Percentiles rank a stretch among this genome's conserved stretches.
Evolutionary conservation across 345 rosid genomes (phyloP).

Genomic region (Salix suchowensis): DNA sequence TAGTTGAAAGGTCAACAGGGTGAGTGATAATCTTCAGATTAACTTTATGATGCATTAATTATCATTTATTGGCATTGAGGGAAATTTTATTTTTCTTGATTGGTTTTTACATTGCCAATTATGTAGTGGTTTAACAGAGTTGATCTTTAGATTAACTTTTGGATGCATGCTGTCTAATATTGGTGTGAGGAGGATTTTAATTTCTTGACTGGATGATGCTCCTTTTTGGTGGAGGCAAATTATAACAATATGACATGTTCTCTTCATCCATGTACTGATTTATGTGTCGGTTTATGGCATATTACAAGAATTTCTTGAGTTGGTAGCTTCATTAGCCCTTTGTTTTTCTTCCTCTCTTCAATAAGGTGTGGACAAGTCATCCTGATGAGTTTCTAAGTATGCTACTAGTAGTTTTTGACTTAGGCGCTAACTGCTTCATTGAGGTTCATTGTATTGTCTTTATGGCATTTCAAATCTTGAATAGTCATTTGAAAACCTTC

Average conservation of each 20-base stretch:
- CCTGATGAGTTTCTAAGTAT: background rate
- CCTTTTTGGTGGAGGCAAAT: too few species aligned
- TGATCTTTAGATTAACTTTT: too few species aligned
- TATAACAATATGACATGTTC: background rate
- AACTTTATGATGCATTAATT: background rate
- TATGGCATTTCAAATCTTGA: background rate
- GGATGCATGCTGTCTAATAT: too few species aligned
- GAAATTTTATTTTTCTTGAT: background rate
- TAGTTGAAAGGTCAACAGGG: slow-evolving; percentile 98
- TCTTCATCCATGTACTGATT: background rate
- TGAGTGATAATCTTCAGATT: slow-evolving; percentile 34
- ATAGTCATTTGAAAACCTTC: background rate
- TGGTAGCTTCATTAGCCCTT: background rate
- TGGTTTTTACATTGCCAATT: too few species aligned
- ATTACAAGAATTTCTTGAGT: background rate
- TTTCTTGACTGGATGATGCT: too few species aligned
- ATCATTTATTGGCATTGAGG: background rate
- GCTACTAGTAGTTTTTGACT: background rate
- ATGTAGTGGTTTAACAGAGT: too few species aligned
- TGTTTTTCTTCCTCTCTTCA: background rate
- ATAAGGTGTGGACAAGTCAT: background rate
- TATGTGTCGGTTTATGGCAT: background rate
- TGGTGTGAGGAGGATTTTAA: too few species aligned
- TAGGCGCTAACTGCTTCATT: too few species aligned
- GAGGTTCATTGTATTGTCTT: background rate